Evolutionary conservation across 202 grass and related monocot genomes (phyloP), one percentile per base, ranked within the genome.

Genomic region (Carex sylvatica): DNA sequence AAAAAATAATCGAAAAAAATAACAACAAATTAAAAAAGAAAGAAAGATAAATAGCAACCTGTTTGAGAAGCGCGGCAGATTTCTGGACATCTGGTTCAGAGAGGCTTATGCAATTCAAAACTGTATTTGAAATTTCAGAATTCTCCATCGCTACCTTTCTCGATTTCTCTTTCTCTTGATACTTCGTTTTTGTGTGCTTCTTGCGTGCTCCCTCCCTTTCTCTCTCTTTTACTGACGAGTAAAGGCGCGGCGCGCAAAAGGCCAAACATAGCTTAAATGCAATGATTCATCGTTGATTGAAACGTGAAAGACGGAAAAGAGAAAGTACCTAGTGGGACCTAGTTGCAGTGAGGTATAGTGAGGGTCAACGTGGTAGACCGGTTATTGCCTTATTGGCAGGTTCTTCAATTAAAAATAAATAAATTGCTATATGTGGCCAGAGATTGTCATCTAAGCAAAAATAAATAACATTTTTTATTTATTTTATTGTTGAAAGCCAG

Each of bases 51-150:
- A 23, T 4, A 22, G 14, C 22, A 6, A 93, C 95, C 95, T 93
- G 95, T 81, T 98, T 98, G 84, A 95, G 92, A 72, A 98, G 90
- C 10, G 86, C 61, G 61, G 95, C 92, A 33, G 92, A 98, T 90
- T 89, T 93, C 70, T 84, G 35, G 82, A 87, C 82, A 44, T 93
- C 87, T 44, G 90, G 87, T 35, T 97, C 90, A 11, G 83, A 82
- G 71, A 95, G 86, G 86, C 89, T 93, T 74, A 98, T 98, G 87
- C 90, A 89, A 78, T 95, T 93, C 51, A 98, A 88, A 18, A 83
- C 65, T 44, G 88, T 90, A 35, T 8, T 88, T 28, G 86, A 86
- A 63, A 65, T 83, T 86, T 81, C 85, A 92, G 90, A 87, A 91
- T 65, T 73, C 70, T 20, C 58, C 66, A 69, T 73, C 16, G 0